Evolutionary conservation across 768 basidiomycete genomes (phyloP).

Genomic region (Collybia mongolica): DNA sequence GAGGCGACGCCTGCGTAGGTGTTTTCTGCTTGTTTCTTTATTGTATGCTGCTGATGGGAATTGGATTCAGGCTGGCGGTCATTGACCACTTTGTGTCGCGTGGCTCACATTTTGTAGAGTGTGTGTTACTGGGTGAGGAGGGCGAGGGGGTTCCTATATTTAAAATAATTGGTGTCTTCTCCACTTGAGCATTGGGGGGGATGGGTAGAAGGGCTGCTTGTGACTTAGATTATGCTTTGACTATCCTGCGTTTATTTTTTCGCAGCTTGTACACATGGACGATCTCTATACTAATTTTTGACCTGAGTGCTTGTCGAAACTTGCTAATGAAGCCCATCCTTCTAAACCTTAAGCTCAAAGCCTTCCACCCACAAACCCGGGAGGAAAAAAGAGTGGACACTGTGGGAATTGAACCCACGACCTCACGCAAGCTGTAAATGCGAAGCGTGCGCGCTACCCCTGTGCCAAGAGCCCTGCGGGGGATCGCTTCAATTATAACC

Average conservation of each 20-base stretch:
- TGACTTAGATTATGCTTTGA: too few species aligned
- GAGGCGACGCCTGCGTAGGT: slow-evolving; percentile 70
- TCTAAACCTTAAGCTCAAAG: too few species aligned
- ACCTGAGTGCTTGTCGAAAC: too few species aligned
- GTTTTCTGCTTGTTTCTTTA: slow-evolving; percentile 4
- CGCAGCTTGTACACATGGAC: neutral
- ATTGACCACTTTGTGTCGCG: slow-evolving; percentile 86
- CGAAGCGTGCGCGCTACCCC: slow-evolving; percentile 64
- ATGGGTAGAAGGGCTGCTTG: neutral
- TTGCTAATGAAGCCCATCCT: neutral
- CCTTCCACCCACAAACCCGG: too few species aligned
- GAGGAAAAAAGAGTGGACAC: slow-evolving; percentile 32
- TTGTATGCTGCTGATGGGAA: slow-evolving; percentile 2
- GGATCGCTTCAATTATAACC: too few species aligned
- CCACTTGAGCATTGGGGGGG: slow-evolving; percentile 44
- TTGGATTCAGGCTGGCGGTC: slow-evolving; percentile 58
- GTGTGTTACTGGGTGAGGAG: slow-evolving; percentile 84
- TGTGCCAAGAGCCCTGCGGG: slow-evolving; percentile 49
- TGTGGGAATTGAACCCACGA: slow-evolving; percentile 59
- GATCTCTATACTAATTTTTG: neutral
- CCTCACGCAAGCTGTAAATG: slow-evolving; percentile 46
- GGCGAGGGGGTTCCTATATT: slow-evolving; percentile 77
- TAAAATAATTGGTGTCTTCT: slow-evolving; percentile 90
- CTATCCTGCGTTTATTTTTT: neutral
- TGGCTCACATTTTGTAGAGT: slow-evolving; percentile 94